Evolutionary conservation across 1,139 yeast species (phyloP).

Genomic region (Pichia sp.): DNA sequence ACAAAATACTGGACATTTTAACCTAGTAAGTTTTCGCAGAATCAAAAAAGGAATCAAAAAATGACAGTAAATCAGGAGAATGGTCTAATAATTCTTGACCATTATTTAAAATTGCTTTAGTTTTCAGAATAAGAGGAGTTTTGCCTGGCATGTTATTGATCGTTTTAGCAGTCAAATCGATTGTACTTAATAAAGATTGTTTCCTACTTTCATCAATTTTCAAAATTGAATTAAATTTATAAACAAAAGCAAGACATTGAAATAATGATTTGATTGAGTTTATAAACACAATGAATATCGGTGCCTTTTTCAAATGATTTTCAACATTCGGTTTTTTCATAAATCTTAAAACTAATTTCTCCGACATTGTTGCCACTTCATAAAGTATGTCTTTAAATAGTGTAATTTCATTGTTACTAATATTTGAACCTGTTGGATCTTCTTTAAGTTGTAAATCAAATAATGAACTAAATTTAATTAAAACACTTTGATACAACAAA

Average conservation of each 20-base stretch:
- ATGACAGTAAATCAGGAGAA: slow-evolving; percentile 17
- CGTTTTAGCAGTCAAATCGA: slow-evolving; percentile 4
- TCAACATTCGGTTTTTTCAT: slow-evolving; percentile 18
- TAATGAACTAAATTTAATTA: slow-evolving; percentile 22
- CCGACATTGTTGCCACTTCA: slow-evolving; percentile 19
- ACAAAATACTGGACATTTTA: neutral
- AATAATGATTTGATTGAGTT: slow-evolving; percentile 25
- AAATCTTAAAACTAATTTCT: slow-evolving; percentile 17
- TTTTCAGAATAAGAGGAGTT: slow-evolving; percentile 14
- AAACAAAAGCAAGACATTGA: slow-evolving; percentile 23
- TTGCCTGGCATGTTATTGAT: slow-evolving; percentile 8
- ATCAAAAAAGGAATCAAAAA: slow-evolving; percentile 21
- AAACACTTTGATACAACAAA: slow-evolving; percentile 23
- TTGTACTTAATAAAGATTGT: slow-evolving; percentile 6
- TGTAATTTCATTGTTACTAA: slow-evolving; percentile 16
- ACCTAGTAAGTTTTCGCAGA: slow-evolving; percentile 11
- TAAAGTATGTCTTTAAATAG: slow-evolving; percentile 19
- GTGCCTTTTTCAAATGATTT: slow-evolving; percentile 15
- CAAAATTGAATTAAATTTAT: slow-evolving; percentile 16
- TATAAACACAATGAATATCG: slow-evolving; percentile 22
- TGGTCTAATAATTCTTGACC: slow-evolving; percentile 17
- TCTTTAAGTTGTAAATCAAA: slow-evolving; percentile 18
- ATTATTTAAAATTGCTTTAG: slow-evolving; percentile 13
- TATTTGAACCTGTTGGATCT: slow-evolving; percentile 13
- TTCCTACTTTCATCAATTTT: slow-evolving; percentile 9